Evolutionary conservation across 2,329 filamentous ascomycete genomes (phyloP).

Genomic region (Zymoseptoria crescenta): DNA sequence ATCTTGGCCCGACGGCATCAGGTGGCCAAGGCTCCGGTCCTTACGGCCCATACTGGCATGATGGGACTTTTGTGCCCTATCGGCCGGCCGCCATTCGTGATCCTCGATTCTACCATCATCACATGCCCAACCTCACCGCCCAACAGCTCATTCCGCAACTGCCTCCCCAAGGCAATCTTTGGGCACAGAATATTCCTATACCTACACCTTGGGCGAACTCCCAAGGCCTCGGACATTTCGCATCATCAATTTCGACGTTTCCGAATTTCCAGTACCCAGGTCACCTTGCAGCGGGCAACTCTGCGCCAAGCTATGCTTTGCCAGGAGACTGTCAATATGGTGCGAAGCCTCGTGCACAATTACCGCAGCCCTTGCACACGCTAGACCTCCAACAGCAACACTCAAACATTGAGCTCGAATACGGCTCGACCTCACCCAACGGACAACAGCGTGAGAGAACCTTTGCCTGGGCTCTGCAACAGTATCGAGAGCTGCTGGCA

Average conservation of each 20-base stretch:
- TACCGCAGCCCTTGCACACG: not conserved
- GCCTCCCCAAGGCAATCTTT: slow-evolving; percentile 10
- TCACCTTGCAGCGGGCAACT: not conserved
- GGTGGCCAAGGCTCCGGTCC: slow-evolving; percentile 48
- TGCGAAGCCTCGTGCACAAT: not conserved
- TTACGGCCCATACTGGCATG: slow-evolving; percentile 57
- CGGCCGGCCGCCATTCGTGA: slow-evolving; percentile 51
- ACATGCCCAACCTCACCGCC: slow-evolving; percentile 10
- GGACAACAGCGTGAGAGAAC: slow-evolving; percentile 37
- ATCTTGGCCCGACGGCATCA: slow-evolving; percentile 51
- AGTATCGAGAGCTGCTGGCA: slow-evolving; percentile 43
- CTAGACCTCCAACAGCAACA: not conserved
- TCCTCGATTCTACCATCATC: slow-evolving; percentile 36
- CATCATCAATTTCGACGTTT: slow-evolving; percentile 5
- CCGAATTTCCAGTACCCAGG: not conserved
- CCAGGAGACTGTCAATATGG: not conserved
- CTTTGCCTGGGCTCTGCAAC: slow-evolving; percentile 40
- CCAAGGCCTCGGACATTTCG: slow-evolving; percentile 6
- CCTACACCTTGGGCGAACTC: slow-evolving; percentile 9
- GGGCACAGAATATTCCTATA: slow-evolving; percentile 16
- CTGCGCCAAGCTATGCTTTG: not conserved
- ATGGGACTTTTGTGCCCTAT: slow-evolving; percentile 55
- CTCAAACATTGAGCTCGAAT: slow-evolving; percentile 26
- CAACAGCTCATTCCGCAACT: not conserved
- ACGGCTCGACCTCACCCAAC: slow-evolving; percentile 35